phyloP scores from a whole-genome alignment of 2,329 filamentous ascomycete species.

The Colletotrichum caudatum region DNA sequence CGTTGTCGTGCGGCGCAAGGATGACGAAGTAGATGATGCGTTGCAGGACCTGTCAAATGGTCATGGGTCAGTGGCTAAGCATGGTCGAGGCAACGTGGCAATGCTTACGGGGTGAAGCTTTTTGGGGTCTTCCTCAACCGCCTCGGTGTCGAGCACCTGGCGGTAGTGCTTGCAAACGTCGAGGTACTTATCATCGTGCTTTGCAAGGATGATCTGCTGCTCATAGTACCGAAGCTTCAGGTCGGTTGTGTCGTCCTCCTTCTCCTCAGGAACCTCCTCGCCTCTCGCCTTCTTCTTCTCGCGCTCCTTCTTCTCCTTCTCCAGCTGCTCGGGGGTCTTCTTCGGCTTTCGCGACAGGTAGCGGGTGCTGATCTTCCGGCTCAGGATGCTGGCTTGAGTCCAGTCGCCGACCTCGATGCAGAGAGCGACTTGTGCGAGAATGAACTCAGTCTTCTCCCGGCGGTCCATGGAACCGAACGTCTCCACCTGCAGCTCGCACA shows the following conservation, averaged over 20 bases:
- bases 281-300: constrained; percentile 87
- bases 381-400: constrained; percentile 94
- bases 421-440: constrained; percentile 91
- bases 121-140: constrained; percentile 88
- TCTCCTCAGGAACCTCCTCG: constrained; percentile 82
- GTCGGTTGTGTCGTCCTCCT: constrained; percentile 92
- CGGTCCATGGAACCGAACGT: constrained; percentile 98
- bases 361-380: constrained; percentile 95
- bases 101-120: constrained; percentile 84
- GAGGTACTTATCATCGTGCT: constrained; percentile 97
- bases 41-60: constrained; percentile 77
- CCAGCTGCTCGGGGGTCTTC: constrained; percentile 88
- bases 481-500: constrained; percentile 98
- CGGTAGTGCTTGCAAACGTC: constrained; percentile 98
- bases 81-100: neutral
- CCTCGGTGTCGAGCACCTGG: constrained; percentile 95
- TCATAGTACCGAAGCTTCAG: constrained; percentile 97
- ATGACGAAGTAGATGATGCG: constrained; percentile 98
- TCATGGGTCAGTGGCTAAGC: neutral
- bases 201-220: constrained; percentile 94
- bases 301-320: constrained; percentile 89
- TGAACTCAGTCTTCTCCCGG: constrained; percentile 98
- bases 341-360: constrained; percentile 92
- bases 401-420: constrained; percentile 97
- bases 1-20: constrained; percentile 96